Base-by-base conservation (phyloP, 2,329 filamentous ascomycete species). In the Stromatinia cepivora region DNA sequence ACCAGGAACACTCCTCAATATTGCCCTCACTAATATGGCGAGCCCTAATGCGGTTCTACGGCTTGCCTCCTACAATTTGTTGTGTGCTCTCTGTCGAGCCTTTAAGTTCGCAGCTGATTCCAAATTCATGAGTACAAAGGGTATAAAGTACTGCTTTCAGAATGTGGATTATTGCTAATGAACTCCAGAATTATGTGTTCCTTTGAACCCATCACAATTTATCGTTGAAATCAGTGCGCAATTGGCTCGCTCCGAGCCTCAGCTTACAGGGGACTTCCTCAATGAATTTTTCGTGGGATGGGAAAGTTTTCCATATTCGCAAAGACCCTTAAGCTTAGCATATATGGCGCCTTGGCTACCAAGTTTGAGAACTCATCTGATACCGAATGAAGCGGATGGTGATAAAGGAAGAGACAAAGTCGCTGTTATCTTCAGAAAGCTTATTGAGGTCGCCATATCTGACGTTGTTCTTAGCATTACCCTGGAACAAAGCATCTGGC, bases 231-330 rank as follows among this genome's bases (percentile, higher is more conserved):
- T 91, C 59, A 91, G 89, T 80, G 85, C 84, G 74, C 85, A 87
- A 71, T 80, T 91, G 22, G 88, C 89, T 11, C 79, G 81, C 42
- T 84, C 87, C 28, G 88, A 91, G 75, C 87, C 89, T 31, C 88
- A 90, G 73, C 82, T 91, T 10, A 91, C 89, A 0, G 85, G 84
- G 10, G 89, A 91, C 75, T 91, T 91, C 74, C 76, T 91, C 52
- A 90, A 88, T n/a, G 89, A 91, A 74, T 91, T 91, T 76, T 91
- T 91, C 70, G 87, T 90, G 34, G 87, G 88, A 25, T 91, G 89
- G 89, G 88, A 90, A 73, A 90, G 88, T 74, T 88, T 90, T 73
- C 84, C 87, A 1, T 86, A 89, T 46, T 86, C 90, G 69, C 89
- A 91, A 75, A 87, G 89, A 73, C 87, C 88, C 0, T 77, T 91